Evolutionary conservation across 768 basidiomycete genomes (phyloP).

Genomic region (Tephrocybe sp.): DNA sequence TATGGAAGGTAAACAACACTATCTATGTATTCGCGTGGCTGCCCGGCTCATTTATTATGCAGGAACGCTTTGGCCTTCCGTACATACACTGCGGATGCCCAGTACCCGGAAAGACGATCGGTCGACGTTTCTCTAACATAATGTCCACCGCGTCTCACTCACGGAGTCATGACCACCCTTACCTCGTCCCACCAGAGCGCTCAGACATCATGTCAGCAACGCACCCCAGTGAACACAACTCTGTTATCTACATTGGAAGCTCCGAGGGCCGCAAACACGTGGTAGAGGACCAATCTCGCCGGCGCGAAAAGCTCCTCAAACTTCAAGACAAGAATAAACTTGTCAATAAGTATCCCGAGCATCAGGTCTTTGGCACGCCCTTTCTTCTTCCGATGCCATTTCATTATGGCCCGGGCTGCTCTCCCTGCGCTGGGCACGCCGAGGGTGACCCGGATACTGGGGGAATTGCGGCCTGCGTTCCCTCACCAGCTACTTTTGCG

Average conservation of each 20-base stretch:
- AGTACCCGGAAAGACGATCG: conserved; percentile 42
- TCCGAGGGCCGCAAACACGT: neutral
- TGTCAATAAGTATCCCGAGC: neutral
- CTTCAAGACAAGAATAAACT: neutral
- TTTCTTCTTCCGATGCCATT: neutral
- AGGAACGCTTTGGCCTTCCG: conserved; percentile 47
- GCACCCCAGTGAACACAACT: conserved; percentile 57
- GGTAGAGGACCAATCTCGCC: neutral
- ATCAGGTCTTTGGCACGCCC: neutral
- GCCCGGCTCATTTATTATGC: neutral
- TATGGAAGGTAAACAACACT: conserved; percentile 19
- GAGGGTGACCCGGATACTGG: neutral
- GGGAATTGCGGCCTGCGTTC: neutral
- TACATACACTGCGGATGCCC: conserved; percentile 67
- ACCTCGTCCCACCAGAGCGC: conserved; percentile 32
- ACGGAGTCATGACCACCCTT: conserved; percentile 9
- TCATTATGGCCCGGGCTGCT: neutral
- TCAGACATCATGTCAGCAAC: conserved; percentile 45
- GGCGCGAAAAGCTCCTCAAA: neutral
- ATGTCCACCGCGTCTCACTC: conserved; percentile 18
- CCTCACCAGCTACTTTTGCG: neutral
- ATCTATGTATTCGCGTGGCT: neutral
- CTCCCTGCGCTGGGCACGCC: neutral
- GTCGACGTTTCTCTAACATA: conserved; percentile 39
- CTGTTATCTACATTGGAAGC: conserved; percentile 22